Conservation (phyloP, 2,329 filamentous ascomycete genomes). For the Helminthosporium solani region DNA sequence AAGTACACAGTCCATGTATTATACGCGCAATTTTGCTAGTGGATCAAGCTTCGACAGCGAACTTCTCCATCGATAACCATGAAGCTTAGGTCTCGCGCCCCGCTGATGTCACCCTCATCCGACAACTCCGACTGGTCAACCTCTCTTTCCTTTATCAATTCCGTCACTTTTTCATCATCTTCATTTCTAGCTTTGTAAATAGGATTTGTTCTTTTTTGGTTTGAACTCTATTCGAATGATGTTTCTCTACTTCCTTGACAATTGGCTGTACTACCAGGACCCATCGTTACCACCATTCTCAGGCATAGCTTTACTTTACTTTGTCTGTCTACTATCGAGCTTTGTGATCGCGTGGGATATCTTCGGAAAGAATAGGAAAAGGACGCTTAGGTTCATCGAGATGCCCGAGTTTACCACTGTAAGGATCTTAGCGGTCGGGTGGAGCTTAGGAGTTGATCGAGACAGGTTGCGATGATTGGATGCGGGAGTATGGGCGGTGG, state of each 20-base stretch:
- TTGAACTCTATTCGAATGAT: too few relatives aligned
- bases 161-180: slow-evolving; percentile 8
- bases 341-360: slow-evolving; percentile 25
- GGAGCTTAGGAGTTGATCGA: slow-evolving; percentile 5
- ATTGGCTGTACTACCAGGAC: slow-evolving; percentile 31
- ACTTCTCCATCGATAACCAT: neutral
- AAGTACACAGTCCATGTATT: neutral
- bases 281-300: slow-evolving; percentile 34
- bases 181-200: neutral
- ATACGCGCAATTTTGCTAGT: neutral
- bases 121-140: neutral
- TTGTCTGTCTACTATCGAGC: slow-evolving; percentile 26
- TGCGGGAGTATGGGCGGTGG: slow-evolving; percentile 62
- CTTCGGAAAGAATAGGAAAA: slow-evolving; percentile 7
- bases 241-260: slow-evolving; percentile 29
- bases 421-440: slow-evolving; percentile 3
- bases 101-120: slow-evolving; percentile 5
- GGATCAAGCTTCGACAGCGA: neutral
- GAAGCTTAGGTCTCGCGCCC: slow-evolving; percentile 2
- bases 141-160: neutral
- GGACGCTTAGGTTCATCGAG: slow-evolving; percentile 5
- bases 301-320: slow-evolving; percentile 29
- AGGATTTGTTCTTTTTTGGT: neutral
- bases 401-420: slow-evolving; percentile 30
- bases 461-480: slow-evolving; percentile 58